Conservation (phyloP, 305 asterid species). For the Solanum aculeatissimum region DNA sequence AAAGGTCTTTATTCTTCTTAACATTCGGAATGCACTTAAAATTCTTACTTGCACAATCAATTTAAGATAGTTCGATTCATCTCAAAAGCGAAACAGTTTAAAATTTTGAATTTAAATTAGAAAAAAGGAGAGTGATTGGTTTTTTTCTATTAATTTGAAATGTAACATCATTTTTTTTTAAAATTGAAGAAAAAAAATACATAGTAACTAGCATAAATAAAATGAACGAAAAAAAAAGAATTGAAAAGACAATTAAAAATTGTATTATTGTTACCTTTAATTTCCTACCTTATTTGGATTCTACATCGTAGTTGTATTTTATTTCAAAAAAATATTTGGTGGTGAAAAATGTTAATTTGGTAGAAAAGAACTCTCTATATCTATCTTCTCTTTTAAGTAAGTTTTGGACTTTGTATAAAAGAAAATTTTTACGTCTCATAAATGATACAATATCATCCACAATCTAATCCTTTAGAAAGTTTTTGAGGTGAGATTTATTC, state of each 20-base stretch:
- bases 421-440: not conserved
- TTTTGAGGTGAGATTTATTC: not conserved
- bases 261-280: not conserved
- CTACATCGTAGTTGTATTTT: not conserved
- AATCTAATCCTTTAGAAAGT: no score
- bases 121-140: not conserved
- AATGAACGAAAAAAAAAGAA: not conserved
- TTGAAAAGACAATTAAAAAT: not conserved
- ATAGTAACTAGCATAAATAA: not conserved
- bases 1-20: not conserved
- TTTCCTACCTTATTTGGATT: not conserved
- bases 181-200: not conserved
- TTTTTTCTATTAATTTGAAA: not conserved
- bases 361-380: not conserved
- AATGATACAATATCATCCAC: not conserved
- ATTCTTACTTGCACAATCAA: not conserved
- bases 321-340: no score
- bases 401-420: not conserved
- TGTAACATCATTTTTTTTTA: not conserved
- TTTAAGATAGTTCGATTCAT: not conserved
- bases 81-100: not conserved
- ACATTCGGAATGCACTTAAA: not conserved
- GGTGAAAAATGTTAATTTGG: not conserved
- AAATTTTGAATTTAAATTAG: not conserved
- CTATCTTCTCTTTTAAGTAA: not conserved